These are phyloP conservation scores for Diaporthe velutina DNA, from an alignment of 2,329 filamentous ascomycete species.

Conservation along the genomic window DNA sequence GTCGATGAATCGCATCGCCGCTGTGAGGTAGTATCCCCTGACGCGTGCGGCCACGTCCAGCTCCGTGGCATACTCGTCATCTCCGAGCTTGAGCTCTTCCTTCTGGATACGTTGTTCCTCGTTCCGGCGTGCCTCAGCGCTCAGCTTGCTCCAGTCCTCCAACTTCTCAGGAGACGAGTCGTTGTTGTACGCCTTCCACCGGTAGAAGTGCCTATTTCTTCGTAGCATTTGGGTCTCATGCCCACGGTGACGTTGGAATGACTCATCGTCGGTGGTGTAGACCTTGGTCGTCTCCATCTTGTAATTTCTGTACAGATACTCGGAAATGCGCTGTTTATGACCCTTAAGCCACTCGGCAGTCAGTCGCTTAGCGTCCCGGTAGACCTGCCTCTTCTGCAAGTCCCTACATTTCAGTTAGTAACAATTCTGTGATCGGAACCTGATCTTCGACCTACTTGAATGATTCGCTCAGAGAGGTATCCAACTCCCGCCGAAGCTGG, in stretches of 20 bases:
- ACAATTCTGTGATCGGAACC: not conserved
- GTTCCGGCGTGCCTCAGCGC: slow-evolving; percentile 59
- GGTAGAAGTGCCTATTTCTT: slow-evolving; percentile 62
- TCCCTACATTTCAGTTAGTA: slow-evolving; percentile 36
- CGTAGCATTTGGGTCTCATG: slow-evolving; percentile 61
- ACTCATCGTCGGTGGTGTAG: slow-evolving; percentile 68
- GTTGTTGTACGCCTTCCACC: slow-evolving; percentile 58
- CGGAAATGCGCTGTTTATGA: slow-evolving; percentile 52
- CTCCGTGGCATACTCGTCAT: slow-evolving; percentile 71
- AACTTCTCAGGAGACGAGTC: slow-evolving; percentile 46
- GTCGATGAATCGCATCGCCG: slow-evolving; percentile 75
- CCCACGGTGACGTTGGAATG: slow-evolving; percentile 59
- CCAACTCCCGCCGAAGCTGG: slow-evolving; percentile 61
- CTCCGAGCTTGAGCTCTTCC: slow-evolving; percentile 62
- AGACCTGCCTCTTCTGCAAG: slow-evolving; percentile 63
- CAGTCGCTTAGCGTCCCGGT: slow-evolving; percentile 58
- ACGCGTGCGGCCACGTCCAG: slow-evolving; percentile 73
- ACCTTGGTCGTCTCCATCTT: slow-evolving; percentile 66
- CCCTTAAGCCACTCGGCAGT: slow-evolving; percentile 59
- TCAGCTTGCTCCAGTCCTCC: slow-evolving; percentile 59
- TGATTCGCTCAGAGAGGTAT: slow-evolving; percentile 59
- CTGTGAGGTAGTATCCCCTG: slow-evolving; percentile 77
- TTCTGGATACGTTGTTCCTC: slow-evolving; percentile 58
- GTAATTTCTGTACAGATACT: slow-evolving; percentile 60
- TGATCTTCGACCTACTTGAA: slow-evolving; percentile 49